These are phyloP conservation scores for Dothistroma septosporum DNA, from an alignment of 2,329 filamentous ascomycete genomes.

Conservation along the genomic window DNA sequence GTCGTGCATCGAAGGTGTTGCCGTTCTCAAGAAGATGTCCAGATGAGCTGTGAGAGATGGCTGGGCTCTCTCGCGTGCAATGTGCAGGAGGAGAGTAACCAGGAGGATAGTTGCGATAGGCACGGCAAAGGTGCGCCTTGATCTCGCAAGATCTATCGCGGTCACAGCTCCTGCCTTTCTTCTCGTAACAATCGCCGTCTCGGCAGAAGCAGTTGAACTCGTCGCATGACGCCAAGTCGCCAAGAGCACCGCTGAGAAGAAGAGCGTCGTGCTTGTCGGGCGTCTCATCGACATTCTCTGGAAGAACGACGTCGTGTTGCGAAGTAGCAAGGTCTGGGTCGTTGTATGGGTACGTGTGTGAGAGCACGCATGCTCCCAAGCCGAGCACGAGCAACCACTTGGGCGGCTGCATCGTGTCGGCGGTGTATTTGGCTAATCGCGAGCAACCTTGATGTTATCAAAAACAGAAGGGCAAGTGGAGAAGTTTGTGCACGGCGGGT, in stretches of 20 bases:
- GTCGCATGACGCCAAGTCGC: too few relatives aligned
- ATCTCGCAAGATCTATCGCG: too few relatives aligned
- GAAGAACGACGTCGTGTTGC: background rate
- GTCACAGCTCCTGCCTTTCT: too few relatives aligned
- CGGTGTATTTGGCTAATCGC: background rate
- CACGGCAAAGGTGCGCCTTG: too few relatives aligned
- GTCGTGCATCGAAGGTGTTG: background rate
- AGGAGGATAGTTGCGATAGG: too few relatives aligned
- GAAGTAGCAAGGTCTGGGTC: background rate
- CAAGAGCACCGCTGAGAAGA: too few relatives aligned
- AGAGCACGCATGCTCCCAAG: constrained; percentile 5
- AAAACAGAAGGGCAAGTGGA: background rate
- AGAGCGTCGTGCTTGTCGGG: background rate
- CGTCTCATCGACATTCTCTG: background rate
- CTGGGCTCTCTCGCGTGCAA: too few relatives aligned
- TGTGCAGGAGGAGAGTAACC: too few relatives aligned
- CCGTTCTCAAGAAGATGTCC: too few relatives aligned
- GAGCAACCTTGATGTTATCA: background rate
- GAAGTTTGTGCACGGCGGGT: background rate
- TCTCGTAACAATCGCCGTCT: too few relatives aligned
- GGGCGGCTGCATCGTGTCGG: constrained; percentile 2
- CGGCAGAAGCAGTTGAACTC: too few relatives aligned
- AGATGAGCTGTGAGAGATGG: too few relatives aligned
- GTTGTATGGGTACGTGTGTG: background rate
- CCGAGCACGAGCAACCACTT: constrained; percentile 5